Base-by-base conservation (phyloP, 148 eudicot genomes). In the Silene latifolia region DNA sequence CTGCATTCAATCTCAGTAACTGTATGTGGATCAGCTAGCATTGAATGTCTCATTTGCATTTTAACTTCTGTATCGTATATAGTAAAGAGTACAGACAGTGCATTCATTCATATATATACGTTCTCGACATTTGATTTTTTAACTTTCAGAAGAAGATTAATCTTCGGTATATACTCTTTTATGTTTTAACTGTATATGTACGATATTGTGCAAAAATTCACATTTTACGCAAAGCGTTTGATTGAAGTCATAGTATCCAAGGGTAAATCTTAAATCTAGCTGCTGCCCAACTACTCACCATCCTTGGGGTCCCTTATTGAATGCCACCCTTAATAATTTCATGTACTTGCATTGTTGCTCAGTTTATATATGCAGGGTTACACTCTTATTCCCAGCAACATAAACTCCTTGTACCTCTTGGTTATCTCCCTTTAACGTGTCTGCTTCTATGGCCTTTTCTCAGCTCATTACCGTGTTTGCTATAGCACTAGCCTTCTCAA, bases 301-400 rank as follows among this genome's bases (percentile, higher is more conserved):
- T 63, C 74, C 46, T 75, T 67, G 69, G 85, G 87, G 48, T 70
- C 85, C 81, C 76, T 75, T 74, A 82, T 78, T 86, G 67, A 86
- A 73, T 71, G 8, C 60, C 47, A 19, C 67, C 72, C 51, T 47
- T 20, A 46, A 21, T 66, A 62, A 58, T 58, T 65, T 51, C 73
- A 66, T 68, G 68, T 29, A 24, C 76, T 32, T 63, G 39, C 59
- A 47, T 47, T 7, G 3, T 46, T 59, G 39, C 12, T 73, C 77
- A 3, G 20, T 6, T 72, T 71, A 25, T 47, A 27, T 63, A 48
- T 63, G 42, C 17, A 44, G 71, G 18, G 47, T 3, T 59, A 17
- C 47, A 21, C 72, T 8, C n/a, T 56, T 23, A 44, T 78, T 78
- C 60, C n/a, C 32, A 29, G 29, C 32, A 71, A 72, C 23, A 47